A percentile compares a stretch with the other conserved stretches of the same genome.
Evolutionary conservation across 108 stramenopile genomes (phyloP).

Genomic region (Skeletonema costatum): DNA sequence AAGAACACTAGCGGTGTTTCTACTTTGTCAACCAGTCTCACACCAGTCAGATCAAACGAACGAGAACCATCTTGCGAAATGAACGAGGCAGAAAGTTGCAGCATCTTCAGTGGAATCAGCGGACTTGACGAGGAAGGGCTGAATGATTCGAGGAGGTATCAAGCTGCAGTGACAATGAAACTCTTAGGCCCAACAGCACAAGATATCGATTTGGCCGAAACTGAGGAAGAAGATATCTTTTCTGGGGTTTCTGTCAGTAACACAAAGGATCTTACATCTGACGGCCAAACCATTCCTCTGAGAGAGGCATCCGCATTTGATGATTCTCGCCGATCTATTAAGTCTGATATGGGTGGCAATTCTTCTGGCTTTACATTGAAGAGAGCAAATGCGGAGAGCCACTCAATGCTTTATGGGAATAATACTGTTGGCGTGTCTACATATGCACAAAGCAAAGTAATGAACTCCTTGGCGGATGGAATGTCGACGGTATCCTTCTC

Average conservation of each 20-base stretch:
- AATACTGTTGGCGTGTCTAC: background rate
- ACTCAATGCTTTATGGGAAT: background rate
- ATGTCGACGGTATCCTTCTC: constrained; percentile 30
- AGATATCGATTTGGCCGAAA: constrained; percentile 8
- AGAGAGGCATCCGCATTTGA: too few species aligned
- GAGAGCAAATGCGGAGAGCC: constrained; percentile 4
- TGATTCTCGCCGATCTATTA: background rate
- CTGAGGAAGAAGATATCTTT: constrained; percentile 50
- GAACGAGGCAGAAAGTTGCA: constrained; percentile 11
- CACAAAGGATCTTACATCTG: background rate
- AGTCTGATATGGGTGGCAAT: background rate
- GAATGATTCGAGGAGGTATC: background rate
- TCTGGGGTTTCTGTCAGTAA: constrained; percentile 39
- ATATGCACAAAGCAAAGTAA: background rate
- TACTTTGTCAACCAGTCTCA: constrained; percentile 1
- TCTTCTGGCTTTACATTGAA: background rate
- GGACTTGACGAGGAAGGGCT: background rate
- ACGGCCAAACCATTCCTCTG: too few species aligned
- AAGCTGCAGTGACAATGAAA: background rate
- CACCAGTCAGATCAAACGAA: background rate
- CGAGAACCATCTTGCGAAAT: background rate
- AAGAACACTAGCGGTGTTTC: background rate
- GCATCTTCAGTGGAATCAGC: constrained; percentile 43
- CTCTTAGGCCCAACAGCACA: background rate
- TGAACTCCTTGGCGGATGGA: constrained; percentile 44